Evolutionary conservation across 108 stramenopile genomes (phyloP), one percentile per base, ranked within the genome.

Genomic region (Nitzschia inconspicua): DNA sequence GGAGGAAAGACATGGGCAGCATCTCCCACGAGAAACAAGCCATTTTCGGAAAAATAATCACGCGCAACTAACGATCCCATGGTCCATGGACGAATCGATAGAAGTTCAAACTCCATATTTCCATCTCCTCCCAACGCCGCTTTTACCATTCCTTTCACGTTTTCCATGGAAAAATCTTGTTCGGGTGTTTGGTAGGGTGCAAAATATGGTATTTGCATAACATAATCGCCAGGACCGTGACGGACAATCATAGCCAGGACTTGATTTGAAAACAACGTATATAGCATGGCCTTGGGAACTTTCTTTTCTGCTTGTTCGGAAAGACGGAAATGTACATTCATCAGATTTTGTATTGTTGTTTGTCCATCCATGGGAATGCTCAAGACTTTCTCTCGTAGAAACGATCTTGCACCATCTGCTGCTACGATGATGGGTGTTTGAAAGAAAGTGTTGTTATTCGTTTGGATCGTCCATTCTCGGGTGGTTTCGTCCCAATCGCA

Each of bases 1-100:
- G 97, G 97, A 8, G 97, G 95, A 65, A 96, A 98, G 9, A 86
- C 86, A 73, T 98, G 97, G 2, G 96, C 96, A 6, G 96, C 89
- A 66, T 98, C 97, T 3, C 97, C 97, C 3, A 77, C 89, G 41
- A 95, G 57, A 11, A 87, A 70, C 5, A 75, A 51, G 20, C 85
- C 64, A 32, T 54, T 51, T 9, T 60, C 34, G 10, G 67, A 34
- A 47, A 68, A 20, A 66, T 90, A 95, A 3, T 48, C 52, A 26
- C 90, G 52, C 29, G 88, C 88, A 13, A 89, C 81, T 37, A 78
- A 61, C 28, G 87, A 79, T 22, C 84, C 77, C 97, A 98, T 98
- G 44, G 75, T 89, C 97, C 97, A 98, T 4, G 87, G 67, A 8
- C 85, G 78, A 35, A 93, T 74, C 7, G 95, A 94, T 19, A 73